phyloP scores from a whole-genome alignment of 352 stramenopile species.

The Pythium volutum region DNA sequence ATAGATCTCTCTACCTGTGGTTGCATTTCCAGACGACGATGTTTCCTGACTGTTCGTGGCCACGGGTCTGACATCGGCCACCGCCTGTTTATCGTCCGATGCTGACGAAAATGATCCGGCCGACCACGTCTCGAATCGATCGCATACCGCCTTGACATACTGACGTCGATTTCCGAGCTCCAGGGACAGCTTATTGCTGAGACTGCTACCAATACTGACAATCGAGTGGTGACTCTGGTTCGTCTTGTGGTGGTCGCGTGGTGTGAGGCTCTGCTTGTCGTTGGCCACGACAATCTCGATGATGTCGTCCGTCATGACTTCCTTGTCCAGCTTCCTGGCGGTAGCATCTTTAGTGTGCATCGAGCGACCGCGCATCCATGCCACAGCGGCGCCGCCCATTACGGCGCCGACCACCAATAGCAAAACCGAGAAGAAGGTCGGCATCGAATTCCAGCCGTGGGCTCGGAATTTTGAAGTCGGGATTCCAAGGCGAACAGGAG shows the following conservation, averaged over 20 bases:
- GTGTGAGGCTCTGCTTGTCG: constrained; percentile 3
- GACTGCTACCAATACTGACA: not conserved
- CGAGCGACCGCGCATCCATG: constrained; percentile 26
- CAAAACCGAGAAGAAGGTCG: constrained; percentile 18
- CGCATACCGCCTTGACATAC: constrained; percentile 21
- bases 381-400: constrained; percentile 22
- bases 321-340: constrained; percentile 33
- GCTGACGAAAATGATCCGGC: not conserved
- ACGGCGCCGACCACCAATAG: constrained; percentile 31
- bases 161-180: constrained; percentile 24
- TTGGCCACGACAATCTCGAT: constrained; percentile 54
- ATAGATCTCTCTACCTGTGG: not conserved
- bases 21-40: not conserved
- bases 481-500: not conserved
- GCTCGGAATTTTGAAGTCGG: constrained; percentile 16
- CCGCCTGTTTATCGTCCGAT: not conserved
- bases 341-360: constrained; percentile 23
- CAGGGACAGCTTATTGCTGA: constrained; percentile 8
- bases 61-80: not conserved
- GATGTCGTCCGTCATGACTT: constrained; percentile 23
- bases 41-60: not conserved
- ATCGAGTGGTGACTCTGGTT: not conserved
- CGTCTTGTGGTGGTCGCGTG: not conserved
- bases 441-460: constrained; percentile 7
- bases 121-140: constrained; percentile 24